phyloP scores from a whole-genome alignment of 306 rosid species.

The Fragaria vesca region DNA sequence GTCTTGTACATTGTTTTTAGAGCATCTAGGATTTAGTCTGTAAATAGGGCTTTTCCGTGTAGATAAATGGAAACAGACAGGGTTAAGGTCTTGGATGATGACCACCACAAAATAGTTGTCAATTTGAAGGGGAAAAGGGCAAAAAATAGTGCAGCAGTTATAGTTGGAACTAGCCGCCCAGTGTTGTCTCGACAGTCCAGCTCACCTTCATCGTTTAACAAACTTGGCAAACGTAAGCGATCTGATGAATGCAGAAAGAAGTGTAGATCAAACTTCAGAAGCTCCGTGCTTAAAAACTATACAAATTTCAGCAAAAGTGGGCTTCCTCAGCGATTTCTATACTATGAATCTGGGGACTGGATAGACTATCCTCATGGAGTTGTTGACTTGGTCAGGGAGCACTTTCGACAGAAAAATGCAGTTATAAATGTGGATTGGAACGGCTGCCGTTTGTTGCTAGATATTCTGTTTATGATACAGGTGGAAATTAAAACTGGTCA shows the following conservation, averaged over 20 bases:
- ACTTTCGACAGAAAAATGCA: conserved; percentile 22
- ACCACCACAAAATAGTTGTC: conserved; percentile 17
- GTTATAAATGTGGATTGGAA: conserved; percentile 26
- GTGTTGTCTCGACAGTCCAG: conserved; percentile 15
- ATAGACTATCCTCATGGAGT: conserved; percentile 22
- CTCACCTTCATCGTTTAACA: conserved; percentile 17
- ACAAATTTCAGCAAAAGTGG: conserved; percentile 34
- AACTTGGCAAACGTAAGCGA: conserved; percentile 19
- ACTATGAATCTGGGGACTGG: conserved; percentile 31
- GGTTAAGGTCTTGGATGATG: conserved; percentile 23
- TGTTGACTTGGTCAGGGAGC: conserved; percentile 20
- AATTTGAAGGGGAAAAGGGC: conserved; percentile 28
- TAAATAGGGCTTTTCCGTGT: conserved; percentile 19
- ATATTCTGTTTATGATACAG: conserved; percentile 31
- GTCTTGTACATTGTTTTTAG: conserved; percentile 17
- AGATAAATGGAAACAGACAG: conserved; percentile 22
- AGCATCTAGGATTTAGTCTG: conserved; percentile 24
- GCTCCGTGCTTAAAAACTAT: conserved; percentile 23
- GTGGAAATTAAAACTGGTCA: conserved; percentile 24
- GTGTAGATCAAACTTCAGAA: conserved; percentile 8
- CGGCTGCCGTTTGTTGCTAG: conserved; percentile 23
- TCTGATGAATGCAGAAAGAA: conserved; percentile 6
- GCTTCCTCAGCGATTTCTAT: conserved; percentile 25
- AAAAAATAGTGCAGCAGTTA: conserved; percentile 9
- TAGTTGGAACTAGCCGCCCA: conserved; percentile 9